Base-by-base conservation (phyloP, 441 rosid genomes). In the Pelargonium fulgidum region DNA sequence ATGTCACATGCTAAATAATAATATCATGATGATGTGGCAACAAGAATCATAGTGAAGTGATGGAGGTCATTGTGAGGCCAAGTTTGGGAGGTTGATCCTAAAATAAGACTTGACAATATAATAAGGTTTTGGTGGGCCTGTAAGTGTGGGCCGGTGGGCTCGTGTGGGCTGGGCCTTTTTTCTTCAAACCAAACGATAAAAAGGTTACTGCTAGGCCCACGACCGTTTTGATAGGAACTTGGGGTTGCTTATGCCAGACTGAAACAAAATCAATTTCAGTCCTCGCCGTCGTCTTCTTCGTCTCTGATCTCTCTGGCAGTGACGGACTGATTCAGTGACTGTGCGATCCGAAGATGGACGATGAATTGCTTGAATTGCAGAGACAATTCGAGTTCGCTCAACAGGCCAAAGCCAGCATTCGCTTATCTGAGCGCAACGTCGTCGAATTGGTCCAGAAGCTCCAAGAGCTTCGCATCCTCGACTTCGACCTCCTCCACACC, bases 401-500 rank as follows among this genome's bases (percentile, higher is more conserved):
- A 73, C 88, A 88, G 75, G 98, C 93, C 24, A 91, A 93, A 80
- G 89, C 97, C 14, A 88, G 95, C 79, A 83, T 91, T 33, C 85
- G 96, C 44, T 83, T 93, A 66, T 91, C 97, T 52, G 98, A 93
- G 22, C 82, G 98, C 68, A 93, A 91, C 81, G 97, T 93, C 66
- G 98, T 93, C 78, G 98, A 93, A 72, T 84, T 93, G 83, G 96
- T 93, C 61, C 93, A 87, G 71, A 93, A 93, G 84, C 98, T 93
- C 7, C 98, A 89, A 9, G 95, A 93, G 82, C 95, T 93, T 76
- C 82, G 75, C 48, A 92, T 93, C 80, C 87, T 93, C 67, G 95
- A 93, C 81, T 93, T 93, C 85, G 92, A 91, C 76, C 99, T 93
- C 72, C 97, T 93, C 73, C 96, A 93, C 81, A 93, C 98, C 72